phyloP scores from a whole-genome alignment of 495 filamentous ascomycete genomes.

The Xylaria intraflava region DNA sequence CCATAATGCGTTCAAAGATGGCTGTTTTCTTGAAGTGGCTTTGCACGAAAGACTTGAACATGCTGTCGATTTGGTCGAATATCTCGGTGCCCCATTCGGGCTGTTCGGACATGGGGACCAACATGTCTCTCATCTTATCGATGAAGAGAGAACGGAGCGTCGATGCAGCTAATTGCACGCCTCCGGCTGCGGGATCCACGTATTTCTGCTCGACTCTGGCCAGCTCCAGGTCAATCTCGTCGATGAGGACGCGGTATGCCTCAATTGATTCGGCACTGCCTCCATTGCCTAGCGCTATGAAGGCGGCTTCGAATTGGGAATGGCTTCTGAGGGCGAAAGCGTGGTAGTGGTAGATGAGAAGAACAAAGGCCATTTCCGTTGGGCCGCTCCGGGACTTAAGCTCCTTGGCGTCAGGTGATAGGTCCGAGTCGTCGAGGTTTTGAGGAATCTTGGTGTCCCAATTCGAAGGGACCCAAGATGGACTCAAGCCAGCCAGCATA shows the following conservation, averaged over 20 bases:
- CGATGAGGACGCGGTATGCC: slow-evolving; percentile 42
- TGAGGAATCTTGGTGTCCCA: slow-evolving; percentile 42
- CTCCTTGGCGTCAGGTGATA: slow-evolving; percentile 44
- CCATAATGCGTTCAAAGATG: slow-evolving; percentile 24
- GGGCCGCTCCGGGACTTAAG: slow-evolving; percentile 45
- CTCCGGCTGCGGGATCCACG: slow-evolving; percentile 49
- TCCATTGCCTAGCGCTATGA: slow-evolving; percentile 28
- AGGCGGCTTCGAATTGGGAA: slow-evolving; percentile 31
- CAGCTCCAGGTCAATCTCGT: slow-evolving; percentile 34
- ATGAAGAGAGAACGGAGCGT: slow-evolving; percentile 38
- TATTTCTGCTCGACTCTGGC: slow-evolving; percentile 42
- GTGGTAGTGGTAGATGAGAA: slow-evolving; percentile 43
- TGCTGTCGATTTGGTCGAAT: slow-evolving; percentile 31
- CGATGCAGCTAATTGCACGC: slow-evolving; percentile 47
- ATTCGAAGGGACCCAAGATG: slow-evolving; percentile 37
- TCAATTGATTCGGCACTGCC: slow-evolving; percentile 24
- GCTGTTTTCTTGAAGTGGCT: slow-evolving; percentile 32
- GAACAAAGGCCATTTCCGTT: slow-evolving; percentile 59
- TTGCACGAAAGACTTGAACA: slow-evolving; percentile 34
- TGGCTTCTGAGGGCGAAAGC: slow-evolving; percentile 32
- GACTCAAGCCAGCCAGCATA: slow-evolving; percentile 54
- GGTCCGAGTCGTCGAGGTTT: slow-evolving; percentile 50
- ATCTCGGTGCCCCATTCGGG: slow-evolving; percentile 28
- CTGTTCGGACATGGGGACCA: slow-evolving; percentile 31
- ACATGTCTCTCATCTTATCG: slow-evolving; percentile 32